Evolutionary conservation across 257 asterid species (phyloP).

Genomic region (Galeopsis tetrahit): DNA sequence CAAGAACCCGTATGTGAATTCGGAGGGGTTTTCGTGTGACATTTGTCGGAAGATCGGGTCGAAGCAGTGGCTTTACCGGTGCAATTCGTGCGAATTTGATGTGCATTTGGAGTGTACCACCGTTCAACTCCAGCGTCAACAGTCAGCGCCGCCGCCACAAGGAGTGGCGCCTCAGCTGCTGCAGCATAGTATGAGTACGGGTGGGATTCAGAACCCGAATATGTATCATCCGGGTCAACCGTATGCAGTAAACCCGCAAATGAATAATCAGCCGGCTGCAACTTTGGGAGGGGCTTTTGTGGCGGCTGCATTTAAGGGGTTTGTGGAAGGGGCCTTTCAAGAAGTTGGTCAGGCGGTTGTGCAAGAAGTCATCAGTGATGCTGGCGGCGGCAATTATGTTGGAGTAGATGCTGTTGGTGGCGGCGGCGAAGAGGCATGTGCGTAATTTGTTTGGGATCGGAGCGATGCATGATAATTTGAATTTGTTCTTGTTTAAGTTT

Average conservation of each 20-base stretch:
- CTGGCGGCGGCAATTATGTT: conserved; percentile 22
- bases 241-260: conserved; percentile 26
- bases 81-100: conserved; percentile 58
- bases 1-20: conserved; percentile 45
- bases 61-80: conserved; percentile 72
- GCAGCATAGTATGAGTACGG: conserved; percentile 36
- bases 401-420: conserved; percentile 26
- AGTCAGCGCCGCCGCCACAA: conserved; percentile 28
- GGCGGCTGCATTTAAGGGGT: conserved; percentile 45
- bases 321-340: conserved; percentile 53
- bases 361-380: conserved; percentile 37
- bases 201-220: conserved; percentile 4
- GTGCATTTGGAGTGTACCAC: conserved; percentile 56
- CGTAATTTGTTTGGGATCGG: no score
- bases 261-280: conserved; percentile 20
- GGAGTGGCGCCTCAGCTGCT: neutral
- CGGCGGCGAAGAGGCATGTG: neutral
- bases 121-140: conserved; percentile 30
- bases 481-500: no score
- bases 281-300: conserved; percentile 33
- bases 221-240: conserved; percentile 17
- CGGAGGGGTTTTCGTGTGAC: conserved; percentile 62
- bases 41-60: conserved; percentile 49
- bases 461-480: no score
- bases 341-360: conserved; percentile 46